Conservation (phyloP, 1,284 basidiomycete species). For the Neonothopanus nambi region DNA sequence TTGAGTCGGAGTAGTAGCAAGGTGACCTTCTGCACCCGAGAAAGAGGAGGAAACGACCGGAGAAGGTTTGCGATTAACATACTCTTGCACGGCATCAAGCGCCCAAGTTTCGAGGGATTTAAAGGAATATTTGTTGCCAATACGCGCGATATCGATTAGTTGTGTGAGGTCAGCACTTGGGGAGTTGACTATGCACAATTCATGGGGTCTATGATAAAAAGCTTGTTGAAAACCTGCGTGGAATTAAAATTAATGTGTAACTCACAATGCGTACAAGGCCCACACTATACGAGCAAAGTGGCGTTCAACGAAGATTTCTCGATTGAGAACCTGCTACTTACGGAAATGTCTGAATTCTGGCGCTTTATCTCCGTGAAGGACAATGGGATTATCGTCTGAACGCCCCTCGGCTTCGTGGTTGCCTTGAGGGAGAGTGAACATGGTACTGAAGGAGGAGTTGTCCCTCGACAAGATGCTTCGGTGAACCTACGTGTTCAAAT, state of each 20-base stretch:
- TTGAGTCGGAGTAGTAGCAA: constrained; percentile 18
- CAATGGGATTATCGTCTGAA: constrained; percentile 63
- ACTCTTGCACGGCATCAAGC: constrained; percentile 63
- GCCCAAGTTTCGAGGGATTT: constrained; percentile 69
- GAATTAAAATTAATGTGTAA: constrained; percentile 1
- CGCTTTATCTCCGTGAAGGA: constrained; percentile 57
- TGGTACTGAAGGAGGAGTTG: constrained; percentile 57
- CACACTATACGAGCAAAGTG: constrained; percentile 40
- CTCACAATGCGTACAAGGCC: constrained; percentile 52
- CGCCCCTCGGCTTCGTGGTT: constrained; percentile 48
- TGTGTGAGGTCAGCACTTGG: constrained; percentile 48
- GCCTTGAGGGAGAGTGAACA: constrained; percentile 66
- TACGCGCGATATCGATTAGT: constrained; percentile 60
- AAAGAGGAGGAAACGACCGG: constrained; percentile 44
- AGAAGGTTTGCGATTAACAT: constrained; percentile 58
- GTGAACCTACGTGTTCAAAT: constrained; percentile 50
- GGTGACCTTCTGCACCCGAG: constrained; percentile 20
- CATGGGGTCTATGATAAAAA: constrained; percentile 49
- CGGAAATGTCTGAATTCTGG: constrained; percentile 63
- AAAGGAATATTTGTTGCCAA: constrained; percentile 70
- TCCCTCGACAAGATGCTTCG: constrained; percentile 62
- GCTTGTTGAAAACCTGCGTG: background rate
- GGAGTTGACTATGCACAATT: constrained; percentile 48
- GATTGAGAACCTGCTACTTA: background rate
- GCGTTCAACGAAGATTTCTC: constrained; percentile 33